Evolutionary conservation across 495 filamentous ascomycete species (phyloP).

Genomic region (Parathielavia appendiculata): DNA sequence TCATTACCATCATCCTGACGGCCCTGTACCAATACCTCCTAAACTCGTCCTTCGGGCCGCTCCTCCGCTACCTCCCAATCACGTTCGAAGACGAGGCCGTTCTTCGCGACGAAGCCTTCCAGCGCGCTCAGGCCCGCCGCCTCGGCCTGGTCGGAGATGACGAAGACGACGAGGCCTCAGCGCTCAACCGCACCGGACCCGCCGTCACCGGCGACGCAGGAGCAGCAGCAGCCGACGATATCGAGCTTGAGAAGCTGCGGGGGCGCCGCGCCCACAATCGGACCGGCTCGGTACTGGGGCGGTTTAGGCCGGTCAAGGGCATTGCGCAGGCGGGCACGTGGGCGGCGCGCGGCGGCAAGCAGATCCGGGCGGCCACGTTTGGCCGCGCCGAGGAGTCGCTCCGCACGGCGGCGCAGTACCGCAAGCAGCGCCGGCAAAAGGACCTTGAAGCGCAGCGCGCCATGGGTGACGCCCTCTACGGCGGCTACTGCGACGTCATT

Average conservation of each 20-base stretch:
- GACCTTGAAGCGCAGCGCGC: conserved; percentile 65
- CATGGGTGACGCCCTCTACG: conserved; percentile 75
- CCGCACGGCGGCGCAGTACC: conserved; percentile 37
- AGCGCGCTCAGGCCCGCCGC: conserved; percentile 63
- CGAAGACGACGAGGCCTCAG: conserved; percentile 31
- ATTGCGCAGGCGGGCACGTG: conserved; percentile 45
- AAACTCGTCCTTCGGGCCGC: conserved; percentile 77
- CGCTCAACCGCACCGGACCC: conserved; percentile 11
- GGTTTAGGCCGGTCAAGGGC: conserved; percentile 43
- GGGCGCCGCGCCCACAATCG: conserved; percentile 22
- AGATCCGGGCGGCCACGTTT: conserved; percentile 38
- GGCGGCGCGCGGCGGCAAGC: conserved; percentile 43
- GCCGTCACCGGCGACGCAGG: conserved; percentile 1
- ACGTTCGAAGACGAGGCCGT: conserved; percentile 94
- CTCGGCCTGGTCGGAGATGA: conserved; percentile 51
- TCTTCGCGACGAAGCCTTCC: conserved; percentile 81
- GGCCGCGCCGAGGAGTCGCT: conserved; percentile 38
- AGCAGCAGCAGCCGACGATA: conserved; percentile 35
- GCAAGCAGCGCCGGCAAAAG: conserved; percentile 36
- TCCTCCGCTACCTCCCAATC: conserved; percentile 87
- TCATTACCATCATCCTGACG: conserved; percentile 65
- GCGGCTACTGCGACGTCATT: conserved; percentile 81
- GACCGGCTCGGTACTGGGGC: conserved; percentile 16
- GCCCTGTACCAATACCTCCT: conserved; percentile 75
- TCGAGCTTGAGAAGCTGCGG: conserved; percentile 53